Evolutionary conservation across 768 basidiomycete species (phyloP).

Genomic region (Chalciporus sphaerocephalus): DNA sequence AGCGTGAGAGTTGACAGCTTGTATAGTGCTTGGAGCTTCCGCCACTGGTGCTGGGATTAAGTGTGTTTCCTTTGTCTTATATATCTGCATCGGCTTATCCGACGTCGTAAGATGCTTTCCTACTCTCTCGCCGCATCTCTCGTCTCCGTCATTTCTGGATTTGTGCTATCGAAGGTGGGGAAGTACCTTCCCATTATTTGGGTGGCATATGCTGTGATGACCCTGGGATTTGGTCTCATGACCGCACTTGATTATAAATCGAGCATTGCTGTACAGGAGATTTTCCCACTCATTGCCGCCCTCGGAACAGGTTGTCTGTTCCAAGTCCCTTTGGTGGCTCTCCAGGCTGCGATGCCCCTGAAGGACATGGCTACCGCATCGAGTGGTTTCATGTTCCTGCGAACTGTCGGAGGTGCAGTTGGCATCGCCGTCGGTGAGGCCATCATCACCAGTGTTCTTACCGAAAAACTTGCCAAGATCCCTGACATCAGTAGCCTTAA

Average conservation of each 20-base stretch:
- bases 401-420: constrained; percentile 68
- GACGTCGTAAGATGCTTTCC: constrained; percentile 54
- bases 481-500: constrained; percentile 28
- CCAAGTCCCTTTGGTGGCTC: constrained; percentile 60
- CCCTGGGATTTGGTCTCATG: constrained; percentile 68
- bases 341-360: constrained; percentile 84
- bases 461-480: constrained; percentile 30
- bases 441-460: constrained; percentile 54
- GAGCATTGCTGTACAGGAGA: constrained; percentile 48
- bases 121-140: constrained; percentile 57
- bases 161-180: constrained; percentile 53
- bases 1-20: not conserved
- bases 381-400: constrained; percentile 63
- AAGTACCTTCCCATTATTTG: constrained; percentile 58
- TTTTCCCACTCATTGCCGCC: constrained; percentile 61
- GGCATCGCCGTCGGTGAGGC: constrained; percentile 68
- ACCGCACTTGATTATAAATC: constrained; percentile 56
- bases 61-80: constrained; percentile 28
- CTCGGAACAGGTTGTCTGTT: constrained; percentile 61
- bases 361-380: constrained; percentile 82
- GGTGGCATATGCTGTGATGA: constrained; percentile 52
- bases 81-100: no score
- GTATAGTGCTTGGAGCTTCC: constrained; percentile 53
- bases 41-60: constrained; percentile 63
- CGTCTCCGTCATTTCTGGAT: constrained; percentile 52